Percentiles rank a stretch among this genome's conserved stretches.
Conservation (phyloP, 495 filamentous ascomycete species). For the Neurospora sp. region DNA sequence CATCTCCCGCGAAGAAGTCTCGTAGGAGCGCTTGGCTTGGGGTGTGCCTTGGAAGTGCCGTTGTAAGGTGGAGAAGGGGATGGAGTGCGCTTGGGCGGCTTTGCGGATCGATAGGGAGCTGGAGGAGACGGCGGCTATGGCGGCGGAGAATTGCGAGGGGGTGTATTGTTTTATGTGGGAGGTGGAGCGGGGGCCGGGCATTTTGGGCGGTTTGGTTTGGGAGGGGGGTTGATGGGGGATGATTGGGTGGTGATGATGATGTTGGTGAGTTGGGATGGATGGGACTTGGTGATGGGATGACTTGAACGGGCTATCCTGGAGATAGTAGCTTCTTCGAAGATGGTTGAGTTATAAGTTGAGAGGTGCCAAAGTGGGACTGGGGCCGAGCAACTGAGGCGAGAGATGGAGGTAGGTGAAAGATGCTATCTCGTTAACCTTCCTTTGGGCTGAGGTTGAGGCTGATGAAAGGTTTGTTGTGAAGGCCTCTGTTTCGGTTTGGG, state of each 20-base stretch:
- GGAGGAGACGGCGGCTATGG: not conserved
- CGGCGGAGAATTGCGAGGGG: not conserved
- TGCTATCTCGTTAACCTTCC: not conserved
- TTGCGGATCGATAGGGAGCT: not conserved
- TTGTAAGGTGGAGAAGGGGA: not conserved
- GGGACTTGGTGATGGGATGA: not conserved
- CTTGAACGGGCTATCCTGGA: not conserved
- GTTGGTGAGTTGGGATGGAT: not conserved
- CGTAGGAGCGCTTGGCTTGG: not conserved
- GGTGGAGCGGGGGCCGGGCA: not conserved
- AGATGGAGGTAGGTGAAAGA: not conserved
- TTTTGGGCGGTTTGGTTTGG: not conserved
- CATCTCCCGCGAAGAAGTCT: not conserved
- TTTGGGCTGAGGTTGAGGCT: not conserved
- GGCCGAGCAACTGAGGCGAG: not conserved
- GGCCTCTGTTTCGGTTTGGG: accelerated
- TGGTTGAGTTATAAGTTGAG: not conserved
- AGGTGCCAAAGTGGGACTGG: too few relatives aligned
- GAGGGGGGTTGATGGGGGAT: not conserved
- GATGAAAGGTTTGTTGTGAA: not conserved
- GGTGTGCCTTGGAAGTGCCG: not conserved
- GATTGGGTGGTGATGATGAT: not conserved
- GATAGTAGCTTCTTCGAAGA: not conserved
- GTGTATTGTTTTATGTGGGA: not conserved
- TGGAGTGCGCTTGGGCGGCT: not conserved